These are phyloP conservation scores for Erysimum cheiranthoides DNA, from an alignment of 345 rosid species.

Conservation along the genomic window DNA sequence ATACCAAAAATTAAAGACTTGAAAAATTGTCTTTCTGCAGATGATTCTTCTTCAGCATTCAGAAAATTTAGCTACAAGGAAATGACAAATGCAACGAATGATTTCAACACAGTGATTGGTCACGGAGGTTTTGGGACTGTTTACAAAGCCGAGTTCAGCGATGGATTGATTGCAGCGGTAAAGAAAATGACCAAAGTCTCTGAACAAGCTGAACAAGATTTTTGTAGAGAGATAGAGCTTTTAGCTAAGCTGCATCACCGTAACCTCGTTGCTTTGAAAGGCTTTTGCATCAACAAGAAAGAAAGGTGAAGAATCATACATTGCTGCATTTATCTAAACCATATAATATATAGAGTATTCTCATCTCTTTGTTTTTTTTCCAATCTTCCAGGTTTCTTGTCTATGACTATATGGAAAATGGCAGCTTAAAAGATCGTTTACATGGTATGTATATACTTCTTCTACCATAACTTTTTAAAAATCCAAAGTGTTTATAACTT, in stretches of 20 bases:
- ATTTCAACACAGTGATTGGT: conserved; percentile 69
- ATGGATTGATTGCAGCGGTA: conserved; percentile 70
- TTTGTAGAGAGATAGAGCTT: conserved; percentile 91
- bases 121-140: conserved; percentile 94
- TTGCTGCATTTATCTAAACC: not conserved
- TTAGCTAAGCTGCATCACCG: conserved; percentile 95
- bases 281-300: conserved; percentile 74
- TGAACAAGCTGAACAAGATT: conserved; percentile 76
- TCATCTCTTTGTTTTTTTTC: conserved; percentile 13
- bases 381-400: conserved; percentile 71
- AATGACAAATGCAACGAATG: conserved; percentile 73
- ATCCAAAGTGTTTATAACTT: conserved; percentile 9
- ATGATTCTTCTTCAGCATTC: conserved; percentile 67
- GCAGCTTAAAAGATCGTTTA: conserved; percentile 85
- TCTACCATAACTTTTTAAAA: conserved; percentile 46
- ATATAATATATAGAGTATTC: not conserved
- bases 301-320: conserved; percentile 64
- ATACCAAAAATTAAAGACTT: conserved; percentile 11
- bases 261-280: conserved; percentile 86
- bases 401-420: conserved; percentile 89
- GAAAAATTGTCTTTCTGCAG: conserved; percentile 47
- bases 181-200: conserved; percentile 77
- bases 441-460: conserved; percentile 63
- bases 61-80: conserved; percentile 81
- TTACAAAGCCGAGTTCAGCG: conserved; percentile 73